phyloP scores from a whole-genome alignment of 129 eudicot genomes.

The Lactuca sativa region DNA sequence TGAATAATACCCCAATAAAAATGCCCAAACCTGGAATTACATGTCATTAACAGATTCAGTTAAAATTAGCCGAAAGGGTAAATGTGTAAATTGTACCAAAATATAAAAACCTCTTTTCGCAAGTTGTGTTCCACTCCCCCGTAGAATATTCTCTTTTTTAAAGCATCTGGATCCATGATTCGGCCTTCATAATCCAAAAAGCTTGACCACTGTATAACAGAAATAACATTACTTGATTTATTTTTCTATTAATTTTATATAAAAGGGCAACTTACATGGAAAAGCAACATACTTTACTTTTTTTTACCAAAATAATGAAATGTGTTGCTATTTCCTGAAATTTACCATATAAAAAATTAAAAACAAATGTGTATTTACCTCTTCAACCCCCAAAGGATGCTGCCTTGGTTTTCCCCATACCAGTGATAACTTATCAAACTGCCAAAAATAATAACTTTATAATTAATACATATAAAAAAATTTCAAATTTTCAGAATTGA shows the following conservation, averaged over 20 bases:
- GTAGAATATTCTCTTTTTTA: constrained; percentile 85
- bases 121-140: constrained; percentile 81
- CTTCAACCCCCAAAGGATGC: constrained; percentile 72
- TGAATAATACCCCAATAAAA: constrained; percentile 72
- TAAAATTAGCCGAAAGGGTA: background rate
- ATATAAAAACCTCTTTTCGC: constrained; percentile 74
- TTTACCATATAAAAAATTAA: constrained; percentile 17
- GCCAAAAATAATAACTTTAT: constrained; percentile 24
- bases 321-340: too few relatives aligned
- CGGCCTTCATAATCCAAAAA: constrained; percentile 90
- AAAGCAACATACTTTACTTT: too few relatives aligned
- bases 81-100: constrained; percentile 2
- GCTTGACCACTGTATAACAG: constrained; percentile 70
- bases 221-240: background rate
- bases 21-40: constrained; percentile 69
- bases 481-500: too few relatives aligned
- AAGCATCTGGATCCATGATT: constrained; percentile 56
- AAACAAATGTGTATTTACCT: constrained; percentile 45
- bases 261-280: too few relatives aligned
- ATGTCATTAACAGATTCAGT: constrained; percentile 5
- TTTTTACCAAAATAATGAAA: too few relatives aligned
- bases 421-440: constrained; percentile 74
- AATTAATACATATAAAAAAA: too few relatives aligned
- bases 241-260: too few relatives aligned
- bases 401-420: constrained; percentile 99